A percentile compares a stretch with the other conserved stretches of the same genome.
phyloP scores from a whole-genome alignment of 306 rosid genomes.

The Dryas drummondii region DNA sequence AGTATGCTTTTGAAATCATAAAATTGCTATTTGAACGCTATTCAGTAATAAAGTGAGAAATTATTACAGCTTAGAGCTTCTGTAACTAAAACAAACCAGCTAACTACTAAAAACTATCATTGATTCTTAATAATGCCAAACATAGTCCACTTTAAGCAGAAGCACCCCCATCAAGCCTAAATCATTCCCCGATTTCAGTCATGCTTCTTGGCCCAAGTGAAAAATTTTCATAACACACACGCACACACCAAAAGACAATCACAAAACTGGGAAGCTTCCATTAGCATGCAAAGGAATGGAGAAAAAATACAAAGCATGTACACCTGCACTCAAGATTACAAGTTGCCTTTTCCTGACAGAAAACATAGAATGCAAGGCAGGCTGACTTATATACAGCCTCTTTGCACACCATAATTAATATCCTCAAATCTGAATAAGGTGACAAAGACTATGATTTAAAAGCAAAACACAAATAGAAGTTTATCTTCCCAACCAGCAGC shows the following conservation, averaged over 20 bases:
- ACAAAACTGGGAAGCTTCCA: neutral
- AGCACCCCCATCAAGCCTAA: neutral
- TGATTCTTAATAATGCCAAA: neutral
- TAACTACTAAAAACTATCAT: neutral
- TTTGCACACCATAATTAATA: neutral
- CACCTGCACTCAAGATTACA: neutral
- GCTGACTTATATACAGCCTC: neutral
- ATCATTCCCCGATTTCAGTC: neutral
- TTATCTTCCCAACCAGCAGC: constrained; percentile 31
- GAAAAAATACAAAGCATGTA: too few species aligned
- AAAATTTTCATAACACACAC: neutral
- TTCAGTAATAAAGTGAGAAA: neutral
- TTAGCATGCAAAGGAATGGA: neutral
- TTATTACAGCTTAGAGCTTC: neutral
- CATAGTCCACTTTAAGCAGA: neutral
- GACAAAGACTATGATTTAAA: neutral
- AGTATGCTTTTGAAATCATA: neutral
- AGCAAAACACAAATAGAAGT: neutral
- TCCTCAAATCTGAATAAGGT: neutral
- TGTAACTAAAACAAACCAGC: neutral
- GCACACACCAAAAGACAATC: too few species aligned
- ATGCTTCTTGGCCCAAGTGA: neutral
- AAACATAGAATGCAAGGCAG: neutral
- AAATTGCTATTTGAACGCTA: neutral
- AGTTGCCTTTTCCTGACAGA: too few species aligned